Evolutionary conservation across 2,329 filamentous ascomycete genomes (phyloP), one percentile per base, ranked within the genome.

Genomic region (Fusarium tuaranense): DNA sequence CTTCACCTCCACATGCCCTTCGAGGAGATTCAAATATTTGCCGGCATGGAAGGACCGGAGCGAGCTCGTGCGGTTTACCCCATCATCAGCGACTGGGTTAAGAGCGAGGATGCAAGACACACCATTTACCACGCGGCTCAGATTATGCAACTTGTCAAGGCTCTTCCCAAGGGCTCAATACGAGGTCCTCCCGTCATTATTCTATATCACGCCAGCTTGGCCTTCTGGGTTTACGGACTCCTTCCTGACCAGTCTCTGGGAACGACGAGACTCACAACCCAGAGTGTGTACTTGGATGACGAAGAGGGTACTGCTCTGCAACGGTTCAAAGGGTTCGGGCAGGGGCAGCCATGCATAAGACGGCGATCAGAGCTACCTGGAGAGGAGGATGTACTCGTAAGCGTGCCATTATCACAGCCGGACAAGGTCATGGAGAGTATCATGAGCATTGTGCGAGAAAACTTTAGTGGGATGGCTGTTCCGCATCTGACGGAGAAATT

Each of bases 1-100:
- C 77, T 85, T 39, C 81, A 84, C 8, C 76, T 86, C 1, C 78
- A 85, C 36, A 82, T 84, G 65, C 84, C 85, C 0, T 80, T 86
- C 0, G 85, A 86, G 32, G 82, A 84, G 7, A 78, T 86, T 0
- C 84, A 86, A 13, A 78, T 84, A 1, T 84, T 86, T 25, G 84
- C 84, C 1, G 84, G 84, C 5, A 85, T 85, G 57, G 81, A 84
- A 22, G 84, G 84, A 6, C 80, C 82, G 13, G 80, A 84, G 25
- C 83, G 83, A 59, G 83, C 84, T 4, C 79, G 81, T 0, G 74
- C 78, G 9, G 80, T 82, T 0, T 82, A 81, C 30, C 77, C 82
- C 13, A 78, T 77, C 1, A 78, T 84, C 0, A 73, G 81, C 0
- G 79, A 82, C 34, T 86, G 84, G 83, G 82, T 81, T 4, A 78